Evolutionary conservation across 345 rosid species (phyloP).

Genomic region (Corymbia maculata): DNA sequence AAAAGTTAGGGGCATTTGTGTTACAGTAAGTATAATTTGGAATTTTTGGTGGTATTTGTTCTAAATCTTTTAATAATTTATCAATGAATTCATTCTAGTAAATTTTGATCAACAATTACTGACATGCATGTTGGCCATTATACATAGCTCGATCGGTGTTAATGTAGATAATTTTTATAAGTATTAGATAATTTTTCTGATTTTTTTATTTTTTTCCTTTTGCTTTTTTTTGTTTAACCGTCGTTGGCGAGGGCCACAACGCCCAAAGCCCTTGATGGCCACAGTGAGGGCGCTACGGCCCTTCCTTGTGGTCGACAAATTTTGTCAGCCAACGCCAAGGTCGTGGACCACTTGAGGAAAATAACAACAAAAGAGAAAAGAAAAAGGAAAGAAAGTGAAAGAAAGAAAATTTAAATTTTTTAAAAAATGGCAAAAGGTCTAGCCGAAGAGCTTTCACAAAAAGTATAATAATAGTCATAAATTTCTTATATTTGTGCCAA

Average conservation of each 20-base stretch:
- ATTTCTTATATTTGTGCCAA: neutral
- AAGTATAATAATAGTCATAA: neutral
- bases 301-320: neutral
- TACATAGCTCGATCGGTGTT: neutral
- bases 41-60: too few relatives aligned
- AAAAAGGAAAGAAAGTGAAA: neutral
- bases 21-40: neutral
- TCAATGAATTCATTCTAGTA: neutral
- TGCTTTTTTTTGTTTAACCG: too few relatives aligned
- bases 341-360: neutral
- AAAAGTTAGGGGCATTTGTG: neutral
- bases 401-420: too few relatives aligned
- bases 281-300: neutral
- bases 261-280: neutral
- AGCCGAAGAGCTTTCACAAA: neutral
- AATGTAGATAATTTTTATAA: neutral
- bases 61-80: neutral
- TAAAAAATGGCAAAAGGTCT: neutral
- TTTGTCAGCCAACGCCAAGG: neutral
- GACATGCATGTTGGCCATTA: neutral
- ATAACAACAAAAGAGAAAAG: neutral
- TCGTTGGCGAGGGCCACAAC: fast-evolving
- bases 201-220: neutral
- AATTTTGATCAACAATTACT: too few relatives aligned
- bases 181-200: too few relatives aligned